Evolutionary conservation across 257 asterid genomes (phyloP).

Genomic region (Echium plantagineum): DNA sequence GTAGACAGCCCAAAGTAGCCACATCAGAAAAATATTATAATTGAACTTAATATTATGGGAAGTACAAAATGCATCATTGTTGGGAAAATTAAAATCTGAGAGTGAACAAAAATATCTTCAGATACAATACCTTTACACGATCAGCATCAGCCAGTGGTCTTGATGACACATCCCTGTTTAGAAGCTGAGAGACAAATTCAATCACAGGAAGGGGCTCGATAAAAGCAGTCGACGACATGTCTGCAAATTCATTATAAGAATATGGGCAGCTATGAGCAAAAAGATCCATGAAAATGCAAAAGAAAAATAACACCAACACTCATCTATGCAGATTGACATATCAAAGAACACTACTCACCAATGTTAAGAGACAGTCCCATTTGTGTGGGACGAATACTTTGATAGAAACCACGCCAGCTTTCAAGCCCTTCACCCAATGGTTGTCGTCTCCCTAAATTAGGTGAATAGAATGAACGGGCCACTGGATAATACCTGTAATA

Average conservation of each 20-base stretch:
- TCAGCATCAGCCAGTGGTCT: slow-evolving; percentile 89
- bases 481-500: slow-evolving; percentile 55
- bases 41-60: neutral
- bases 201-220: slow-evolving; percentile 90
- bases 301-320: neutral
- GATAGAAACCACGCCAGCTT: slow-evolving; percentile 98
- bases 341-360: slow-evolving; percentile 30
- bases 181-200: slow-evolving; percentile 76
- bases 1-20: neutral
- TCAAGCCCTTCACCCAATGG: slow-evolving; percentile 94
- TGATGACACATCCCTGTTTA: slow-evolving; percentile 60
- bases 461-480: slow-evolving; percentile 85
- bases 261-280: neutral
- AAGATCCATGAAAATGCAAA: neutral
- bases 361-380: slow-evolving; percentile 91
- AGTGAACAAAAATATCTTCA: neutral
- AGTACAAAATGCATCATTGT: neutral
- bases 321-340: neutral
- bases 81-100: too few relatives aligned
- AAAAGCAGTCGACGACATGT: slow-evolving; percentile 96
- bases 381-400: slow-evolving; percentile 95
- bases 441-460: slow-evolving; percentile 63
- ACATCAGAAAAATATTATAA: neutral
- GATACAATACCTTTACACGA: slow-evolving; percentile 63
- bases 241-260: slow-evolving; percentile 23